phyloP scores from a whole-genome alignment of 2,329 filamentous ascomycete genomes.

The Microcera coccophila region DNA sequence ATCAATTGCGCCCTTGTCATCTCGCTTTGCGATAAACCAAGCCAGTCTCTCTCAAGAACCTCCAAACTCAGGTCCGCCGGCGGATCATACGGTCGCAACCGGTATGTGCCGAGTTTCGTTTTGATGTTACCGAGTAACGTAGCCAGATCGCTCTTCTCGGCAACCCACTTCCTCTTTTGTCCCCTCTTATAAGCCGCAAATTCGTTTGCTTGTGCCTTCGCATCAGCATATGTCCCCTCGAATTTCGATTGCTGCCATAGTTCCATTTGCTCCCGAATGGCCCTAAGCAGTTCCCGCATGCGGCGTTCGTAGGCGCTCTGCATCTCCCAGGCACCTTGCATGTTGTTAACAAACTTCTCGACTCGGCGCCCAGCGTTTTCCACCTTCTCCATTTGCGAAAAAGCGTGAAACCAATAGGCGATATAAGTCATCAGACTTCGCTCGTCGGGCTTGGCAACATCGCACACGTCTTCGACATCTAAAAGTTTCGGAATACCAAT shows the following conservation, averaged over 20 bases:
- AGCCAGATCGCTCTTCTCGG: constrained; percentile 92
- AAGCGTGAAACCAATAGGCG: constrained; percentile 99
- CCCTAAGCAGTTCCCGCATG: constrained; percentile 75
- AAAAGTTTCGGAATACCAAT: constrained; percentile 95
- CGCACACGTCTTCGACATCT: constrained; percentile 96
- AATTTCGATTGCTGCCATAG: constrained; percentile 78
- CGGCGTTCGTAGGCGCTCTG: constrained; percentile 91
- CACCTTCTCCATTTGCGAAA: constrained; percentile 97
- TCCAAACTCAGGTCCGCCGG: constrained; percentile 79
- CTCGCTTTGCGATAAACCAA: constrained; percentile 73
- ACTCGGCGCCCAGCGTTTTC: constrained; percentile 95
- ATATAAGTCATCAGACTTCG: constrained; percentile 99
- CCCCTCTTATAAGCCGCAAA: constrained; percentile 89
- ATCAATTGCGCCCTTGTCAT: constrained; percentile 87
- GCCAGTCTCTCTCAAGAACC: constrained; percentile 79
- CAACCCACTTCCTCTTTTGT: constrained; percentile 91
- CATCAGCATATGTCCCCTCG: constrained; percentile 87
- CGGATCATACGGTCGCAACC: constrained; percentile 84
- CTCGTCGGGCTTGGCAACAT: constrained; percentile 93
- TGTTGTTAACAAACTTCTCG: constrained; percentile 97
- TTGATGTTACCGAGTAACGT: constrained; percentile 96
- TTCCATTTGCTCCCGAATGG: constrained; percentile 69
- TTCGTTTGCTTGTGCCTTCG: constrained; percentile 76
- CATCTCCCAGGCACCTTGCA: constrained; percentile 99
- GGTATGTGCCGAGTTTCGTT: constrained; percentile 94